Evolutionary conservation across 2,329 filamentous ascomycete genomes (phyloP).

Genomic region (Sphaerulina populicola): DNA sequence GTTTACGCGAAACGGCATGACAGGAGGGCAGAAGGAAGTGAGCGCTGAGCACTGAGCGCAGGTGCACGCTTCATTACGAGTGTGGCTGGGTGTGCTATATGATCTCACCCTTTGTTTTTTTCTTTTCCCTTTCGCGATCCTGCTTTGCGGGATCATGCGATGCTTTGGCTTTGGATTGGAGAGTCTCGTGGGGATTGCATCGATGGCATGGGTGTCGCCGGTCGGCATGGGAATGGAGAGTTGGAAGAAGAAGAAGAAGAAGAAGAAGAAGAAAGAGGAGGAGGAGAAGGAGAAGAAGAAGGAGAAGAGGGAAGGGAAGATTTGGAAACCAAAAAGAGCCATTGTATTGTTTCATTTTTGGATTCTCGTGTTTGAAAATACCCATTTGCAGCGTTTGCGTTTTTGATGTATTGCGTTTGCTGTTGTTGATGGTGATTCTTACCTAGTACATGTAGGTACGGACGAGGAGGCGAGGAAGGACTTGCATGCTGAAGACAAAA

Average conservation of each 20-base stretch:
- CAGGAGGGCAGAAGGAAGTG: not conserved
- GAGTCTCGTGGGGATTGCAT: not conserved
- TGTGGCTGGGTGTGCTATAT: not conserved
- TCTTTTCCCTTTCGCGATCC: not conserved
- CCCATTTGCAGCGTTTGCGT: slow-evolving; percentile 8
- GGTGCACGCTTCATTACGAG: not conserved
- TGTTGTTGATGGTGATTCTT: not conserved
- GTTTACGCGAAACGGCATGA: slow-evolving; percentile 2
- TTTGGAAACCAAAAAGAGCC: not conserved
- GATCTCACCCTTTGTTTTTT: not conserved
- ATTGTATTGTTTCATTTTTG: slow-evolving; percentile 1
- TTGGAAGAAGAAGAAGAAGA: not conserved
- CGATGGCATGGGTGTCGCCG: not conserved
- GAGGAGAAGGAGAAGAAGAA: not conserved
- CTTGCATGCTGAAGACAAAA: not conserved
- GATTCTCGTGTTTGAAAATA: slow-evolving; percentile 1
- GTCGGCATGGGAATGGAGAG: not conserved
- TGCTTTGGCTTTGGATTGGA: slow-evolving; percentile 1
- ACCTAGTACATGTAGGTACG: not conserved
- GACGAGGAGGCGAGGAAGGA: not conserved
- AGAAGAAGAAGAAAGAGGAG: not conserved
- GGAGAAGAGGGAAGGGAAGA: not conserved
- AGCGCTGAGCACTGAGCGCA: not conserved
- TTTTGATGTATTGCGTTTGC: not conserved
- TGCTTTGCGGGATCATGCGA: not conserved